Base-by-base conservation (phyloP, 2,329 filamentous ascomycete species). In the Colletotrichum sidae region DNA sequence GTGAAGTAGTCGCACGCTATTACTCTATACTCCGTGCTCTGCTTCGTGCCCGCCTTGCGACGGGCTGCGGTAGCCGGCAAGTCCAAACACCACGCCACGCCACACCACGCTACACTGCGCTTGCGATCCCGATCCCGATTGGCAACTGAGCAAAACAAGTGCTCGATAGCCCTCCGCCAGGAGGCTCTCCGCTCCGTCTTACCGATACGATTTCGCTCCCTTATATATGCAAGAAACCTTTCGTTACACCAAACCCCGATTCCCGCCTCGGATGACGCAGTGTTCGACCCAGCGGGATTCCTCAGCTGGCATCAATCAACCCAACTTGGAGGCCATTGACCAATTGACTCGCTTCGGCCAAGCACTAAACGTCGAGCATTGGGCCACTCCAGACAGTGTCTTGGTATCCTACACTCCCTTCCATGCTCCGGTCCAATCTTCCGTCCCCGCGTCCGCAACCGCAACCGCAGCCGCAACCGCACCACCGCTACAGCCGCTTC, bases 271-370 rank as follows among this genome's bases (percentile, higher is more conserved):
- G 37, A 66, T 66, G 63, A 66, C 63, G 63, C 63, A 63, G 63
- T 66, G 63, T 57, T 49, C 63, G n/a, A 44, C 63, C 58, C 42
- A 66, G 52, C 63, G 58, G 17, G 63, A 66, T 63, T 63, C 63
- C 63, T 63, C 63, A 57, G 63, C 58, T 57, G 58, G 58, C 53
- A 25, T 66, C 42, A 42, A 50, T 42, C 63, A 66, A 63, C 63
- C 63, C 39, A 66, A 66, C 33, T 39, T 66, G 53, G 63, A 66
- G 11, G 63, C 63, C 15, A 66, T 66, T 38, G 37, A 66, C 53
- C 63, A 66, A 57, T 66, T 66, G 53, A 66, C 63, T 44, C 63
- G 63, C 8, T 66, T 66, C 17, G 53, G 63, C 33, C 63, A 63
- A 34, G 59, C 52, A 35, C 58, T 66, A 25, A 60, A 66, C 63